Conservation (phyloP, 192 early-diverging fungal genomes). For the Coemansia sp. region DNA sequence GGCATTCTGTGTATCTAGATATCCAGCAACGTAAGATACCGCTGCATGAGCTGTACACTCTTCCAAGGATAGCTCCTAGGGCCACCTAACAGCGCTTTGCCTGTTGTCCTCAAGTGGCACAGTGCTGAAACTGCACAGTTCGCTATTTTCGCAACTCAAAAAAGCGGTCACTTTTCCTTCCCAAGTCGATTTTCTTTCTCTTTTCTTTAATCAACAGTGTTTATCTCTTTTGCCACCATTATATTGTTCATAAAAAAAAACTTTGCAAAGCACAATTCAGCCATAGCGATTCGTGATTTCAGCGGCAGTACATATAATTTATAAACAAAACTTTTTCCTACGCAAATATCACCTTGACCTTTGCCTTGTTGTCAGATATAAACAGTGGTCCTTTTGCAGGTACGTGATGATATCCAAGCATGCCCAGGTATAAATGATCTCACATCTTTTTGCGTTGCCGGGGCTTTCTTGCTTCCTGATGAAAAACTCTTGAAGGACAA, state of each 20-base stretch:
- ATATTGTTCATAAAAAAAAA: neutral
- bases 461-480: too few species aligned
- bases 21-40: neutral
- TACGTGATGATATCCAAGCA: too few species aligned
- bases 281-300: neutral
- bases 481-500: too few species aligned
- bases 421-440: too few species aligned
- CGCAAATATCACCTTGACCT: too few species aligned
- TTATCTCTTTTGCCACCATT: constrained; percentile 4
- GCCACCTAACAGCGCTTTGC: too few species aligned
- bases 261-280: neutral
- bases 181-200: neutral
- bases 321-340: too few species aligned
- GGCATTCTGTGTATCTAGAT: neutral
- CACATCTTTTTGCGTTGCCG: too few species aligned
- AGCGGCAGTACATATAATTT: too few species aligned
- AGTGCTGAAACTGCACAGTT: neutral
- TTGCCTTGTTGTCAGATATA: too few species aligned
- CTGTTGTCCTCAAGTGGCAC: neutral
- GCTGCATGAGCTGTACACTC: neutral
- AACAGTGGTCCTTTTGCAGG: too few species aligned
- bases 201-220: neutral
- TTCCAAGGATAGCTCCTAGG: too few species aligned
- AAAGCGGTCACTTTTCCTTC: constrained; percentile 5
- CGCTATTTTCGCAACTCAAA: neutral